Percentiles rank a stretch among this genome's conserved stretches.
phyloP scores from a whole-genome alignment of 148 eudicot species.

The Rhododendron kiyosumense region DNA sequence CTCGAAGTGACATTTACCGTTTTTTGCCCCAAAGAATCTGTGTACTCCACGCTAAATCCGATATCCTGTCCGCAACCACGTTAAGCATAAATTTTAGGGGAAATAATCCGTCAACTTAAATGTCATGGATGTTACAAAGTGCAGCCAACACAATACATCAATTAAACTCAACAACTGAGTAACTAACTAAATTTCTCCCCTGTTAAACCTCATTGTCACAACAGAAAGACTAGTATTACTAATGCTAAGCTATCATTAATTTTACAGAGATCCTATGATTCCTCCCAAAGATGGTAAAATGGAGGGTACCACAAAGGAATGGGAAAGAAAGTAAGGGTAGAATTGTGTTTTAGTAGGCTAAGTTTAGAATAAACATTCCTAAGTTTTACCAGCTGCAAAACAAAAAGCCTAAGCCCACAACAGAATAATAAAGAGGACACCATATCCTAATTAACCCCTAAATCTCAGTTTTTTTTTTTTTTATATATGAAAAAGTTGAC shows the following conservation, averaged over 20 bases:
- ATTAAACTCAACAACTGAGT: background rate
- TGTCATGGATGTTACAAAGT: background rate
- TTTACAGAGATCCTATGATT: background rate
- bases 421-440: background rate
- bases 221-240: background rate
- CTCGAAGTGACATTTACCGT: constrained; percentile 43
- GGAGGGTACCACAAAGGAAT: background rate
- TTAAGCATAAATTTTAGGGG: constrained; percentile 17
- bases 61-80: constrained; percentile 58
- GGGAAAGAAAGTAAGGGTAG: background rate
- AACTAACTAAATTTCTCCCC: background rate
- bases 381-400: background rate
- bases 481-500: background rate
- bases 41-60: constrained; percentile 83
- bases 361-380: background rate
- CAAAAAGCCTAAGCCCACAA: background rate
- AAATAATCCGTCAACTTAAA: background rate
- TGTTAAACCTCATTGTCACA: background rate
- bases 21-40: constrained; percentile 59
- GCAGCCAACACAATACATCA: background rate
- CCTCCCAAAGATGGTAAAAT: background rate
- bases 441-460: background rate
- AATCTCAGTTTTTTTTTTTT: background rate
- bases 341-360: background rate
- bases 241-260: background rate